Base-by-base conservation (phyloP, 176 grass and related monocot species). In the Avena insularis region DNA sequence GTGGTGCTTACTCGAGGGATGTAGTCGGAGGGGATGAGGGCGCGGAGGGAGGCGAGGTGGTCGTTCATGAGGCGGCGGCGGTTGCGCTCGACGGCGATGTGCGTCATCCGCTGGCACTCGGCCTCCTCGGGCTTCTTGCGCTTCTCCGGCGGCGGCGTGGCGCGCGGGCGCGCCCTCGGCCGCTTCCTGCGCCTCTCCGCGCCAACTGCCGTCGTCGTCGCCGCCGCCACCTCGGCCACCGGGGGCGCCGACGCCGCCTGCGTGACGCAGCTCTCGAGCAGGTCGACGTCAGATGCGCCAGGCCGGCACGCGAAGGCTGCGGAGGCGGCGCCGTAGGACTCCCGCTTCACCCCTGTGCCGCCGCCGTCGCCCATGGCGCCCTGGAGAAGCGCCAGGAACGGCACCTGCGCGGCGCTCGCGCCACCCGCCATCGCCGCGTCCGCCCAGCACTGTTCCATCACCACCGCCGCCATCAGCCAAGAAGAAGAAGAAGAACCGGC, bases 51-150 rank as follows among this genome's bases (percentile, higher is more conserved):
- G 31, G 92, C 89, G 61, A 99, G 94, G 78, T 99, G 92, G 70
- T 94, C 94, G 55, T 99, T 99, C 97, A 99, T 99, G 68, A 99
- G 94, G 36, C 92, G 94, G 15, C 97, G 92, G 5, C 97, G 97
- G 90, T 99, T 99, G 66, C 97, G 94, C 87, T 99, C 97, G 1
- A 99, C 92, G 31, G 90, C 91, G 81, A 99, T 99, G 89, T 99
- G 97, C 5, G 97, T 91, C 88, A 94, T 96, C 79, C 97, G 91
- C 85, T 99, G 97, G 86, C 65, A 94, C 92, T 99, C 97, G 25
- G 89, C 87, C 88, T 94, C 93, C 91, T 90, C 89, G 2, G 89
- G 77, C 83, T 92, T 96, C 91, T 91, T 96, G 16, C 89, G 74
- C 68, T 92, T 80, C 84, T 81, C 82, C 75, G 54, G 61, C 72